Conservation (phyloP, 495 filamentous ascomycete genomes). For the Letharia columbiana region DNA sequence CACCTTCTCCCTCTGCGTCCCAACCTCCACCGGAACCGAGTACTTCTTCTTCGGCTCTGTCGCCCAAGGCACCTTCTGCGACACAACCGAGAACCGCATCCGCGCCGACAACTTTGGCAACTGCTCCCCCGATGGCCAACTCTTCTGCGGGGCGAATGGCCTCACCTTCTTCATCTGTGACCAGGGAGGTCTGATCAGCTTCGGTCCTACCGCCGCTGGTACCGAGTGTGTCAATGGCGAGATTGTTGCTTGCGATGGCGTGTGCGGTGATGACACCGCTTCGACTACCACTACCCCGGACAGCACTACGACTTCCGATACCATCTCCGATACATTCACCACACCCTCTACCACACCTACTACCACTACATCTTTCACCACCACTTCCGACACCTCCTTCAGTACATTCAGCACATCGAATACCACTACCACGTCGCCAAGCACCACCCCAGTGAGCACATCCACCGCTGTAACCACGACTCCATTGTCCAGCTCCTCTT, state of each 20-base stretch:
- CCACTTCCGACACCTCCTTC: not conserved
- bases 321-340: not conserved
- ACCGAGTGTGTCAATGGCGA: not conserved
- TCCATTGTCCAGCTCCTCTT: not conserved
- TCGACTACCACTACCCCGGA: not conserved
- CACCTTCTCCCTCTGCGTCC: constrained; percentile 28
- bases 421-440: not conserved
- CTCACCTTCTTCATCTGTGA: constrained; percentile 2
- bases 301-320: not conserved
- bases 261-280: not conserved
- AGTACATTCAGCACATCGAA: not conserved
- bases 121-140: not conserved
- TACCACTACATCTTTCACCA: not conserved
- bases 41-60: constrained; percentile 2
- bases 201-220: not conserved
- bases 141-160: not conserved
- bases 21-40: constrained; percentile 13
- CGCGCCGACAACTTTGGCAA: constrained; percentile 9
- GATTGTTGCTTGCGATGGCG: constrained; percentile 3
- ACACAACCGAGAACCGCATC: not conserved
- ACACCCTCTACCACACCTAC: not conserved
- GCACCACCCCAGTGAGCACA: not conserved
- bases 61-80: constrained; percentile 9
- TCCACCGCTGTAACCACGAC: not conserved
- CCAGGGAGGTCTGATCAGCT: constrained; percentile 5